These are phyloP conservation scores for Setaria viridis DNA, from an alignment of 202 grass and related monocot species.

Conservation along the genomic window DNA sequence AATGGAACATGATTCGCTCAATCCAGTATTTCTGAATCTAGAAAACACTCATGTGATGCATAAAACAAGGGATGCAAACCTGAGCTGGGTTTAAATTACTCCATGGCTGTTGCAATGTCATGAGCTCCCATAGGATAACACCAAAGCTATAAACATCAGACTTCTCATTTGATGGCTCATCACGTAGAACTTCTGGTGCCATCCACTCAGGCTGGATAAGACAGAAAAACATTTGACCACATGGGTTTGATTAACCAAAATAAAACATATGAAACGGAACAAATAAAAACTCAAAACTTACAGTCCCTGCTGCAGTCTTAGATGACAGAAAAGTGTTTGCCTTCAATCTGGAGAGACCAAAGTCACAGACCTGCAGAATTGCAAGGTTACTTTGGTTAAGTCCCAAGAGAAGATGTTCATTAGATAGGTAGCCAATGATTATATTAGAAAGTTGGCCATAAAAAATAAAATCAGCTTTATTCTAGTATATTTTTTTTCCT, in stretches of 20 bases:
- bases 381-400: not conserved
- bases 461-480: constrained; percentile 26
- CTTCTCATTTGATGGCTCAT: constrained; percentile 89
- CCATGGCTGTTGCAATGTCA: constrained; percentile 96
- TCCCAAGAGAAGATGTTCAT: not conserved
- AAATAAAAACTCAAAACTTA: constrained; percentile 50
- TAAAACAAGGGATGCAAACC: constrained; percentile 50
- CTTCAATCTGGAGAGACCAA: constrained; percentile 91
- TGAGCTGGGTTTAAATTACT: constrained; percentile 78
- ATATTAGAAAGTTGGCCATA: constrained; percentile 2
- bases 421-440: not conserved
- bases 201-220: constrained; percentile 88
- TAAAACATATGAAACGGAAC: constrained; percentile 16
- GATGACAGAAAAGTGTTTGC: constrained; percentile 90
- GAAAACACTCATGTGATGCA: constrained; percentile 21
- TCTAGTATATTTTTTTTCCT: not conserved
- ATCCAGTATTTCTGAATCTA: not conserved
- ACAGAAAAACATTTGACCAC: not conserved
- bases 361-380: constrained; percentile 77
- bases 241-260: constrained; percentile 16
- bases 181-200: constrained; percentile 87
- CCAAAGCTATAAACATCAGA: constrained; percentile 92
- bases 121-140: constrained; percentile 94
- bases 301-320: constrained; percentile 88
- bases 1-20: not conserved